Evolutionary conservation across 2,329 filamentous ascomycete species (phyloP).

Genomic region (Plectosphaerella sp.): DNA sequence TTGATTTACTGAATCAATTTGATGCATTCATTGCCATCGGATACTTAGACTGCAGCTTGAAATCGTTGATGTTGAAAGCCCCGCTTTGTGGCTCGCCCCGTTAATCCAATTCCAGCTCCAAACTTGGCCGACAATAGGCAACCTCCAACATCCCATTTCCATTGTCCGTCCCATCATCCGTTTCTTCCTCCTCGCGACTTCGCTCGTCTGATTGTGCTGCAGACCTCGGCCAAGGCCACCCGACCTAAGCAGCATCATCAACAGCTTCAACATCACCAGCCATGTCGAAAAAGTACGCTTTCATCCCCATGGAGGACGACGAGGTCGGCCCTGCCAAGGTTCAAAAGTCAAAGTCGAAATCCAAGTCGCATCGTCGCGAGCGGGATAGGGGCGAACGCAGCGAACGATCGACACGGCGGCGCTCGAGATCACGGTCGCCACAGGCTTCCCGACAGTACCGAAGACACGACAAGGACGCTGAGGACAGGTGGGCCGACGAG

Average conservation of each 20-base stretch:
- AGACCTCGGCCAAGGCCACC: too few relatives aligned
- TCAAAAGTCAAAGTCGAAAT: constrained; percentile 36
- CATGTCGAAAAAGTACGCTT: constrained; percentile 54
- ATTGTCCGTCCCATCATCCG: too few relatives aligned
- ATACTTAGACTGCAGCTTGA: neutral
- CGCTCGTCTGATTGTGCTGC: too few relatives aligned
- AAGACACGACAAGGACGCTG: constrained; percentile 34
- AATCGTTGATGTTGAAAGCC: too few relatives aligned
- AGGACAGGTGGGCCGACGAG: constrained; percentile 80
- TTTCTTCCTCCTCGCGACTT: too few relatives aligned
- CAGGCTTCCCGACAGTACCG: constrained; percentile 37
- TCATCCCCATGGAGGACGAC: constrained; percentile 63
- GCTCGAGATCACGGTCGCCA: constrained; percentile 20
- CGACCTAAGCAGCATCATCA: too few relatives aligned
- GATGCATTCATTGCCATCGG: neutral
- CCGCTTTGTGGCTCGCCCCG: neutral
- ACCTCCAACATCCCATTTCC: too few relatives aligned
- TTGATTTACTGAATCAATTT: too few relatives aligned
- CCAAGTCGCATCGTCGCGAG: constrained; percentile 28
- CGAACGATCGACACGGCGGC: constrained; percentile 18
- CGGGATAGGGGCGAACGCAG: constrained; percentile 9
- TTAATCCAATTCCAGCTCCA: neutral
- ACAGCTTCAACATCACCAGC: too few relatives aligned
- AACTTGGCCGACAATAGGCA: too few relatives aligned
- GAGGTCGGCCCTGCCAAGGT: constrained; percentile 53